These are phyloP conservation scores for Thraustotheca clavata DNA, from an alignment of 352 stramenopile genomes.

Conservation along the genomic window DNA sequence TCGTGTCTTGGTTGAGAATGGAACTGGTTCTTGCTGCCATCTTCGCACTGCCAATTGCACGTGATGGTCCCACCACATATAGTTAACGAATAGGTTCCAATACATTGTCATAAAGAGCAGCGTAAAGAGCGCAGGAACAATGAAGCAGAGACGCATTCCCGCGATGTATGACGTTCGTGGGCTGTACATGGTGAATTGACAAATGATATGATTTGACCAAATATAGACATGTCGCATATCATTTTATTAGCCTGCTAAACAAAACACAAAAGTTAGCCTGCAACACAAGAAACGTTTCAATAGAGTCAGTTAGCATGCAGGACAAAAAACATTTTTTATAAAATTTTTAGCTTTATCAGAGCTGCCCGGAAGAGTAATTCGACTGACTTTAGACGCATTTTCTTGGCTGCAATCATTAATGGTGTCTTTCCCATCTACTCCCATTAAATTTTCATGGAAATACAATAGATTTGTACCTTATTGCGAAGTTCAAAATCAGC, in stretches of 20 bases:
- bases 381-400: not conserved
- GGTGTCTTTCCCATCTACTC: not conserved
- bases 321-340: conserved; percentile 10
- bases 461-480: not conserved
- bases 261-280: no score
- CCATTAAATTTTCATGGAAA: not conserved
- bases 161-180: not conserved
- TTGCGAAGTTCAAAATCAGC: not conserved
- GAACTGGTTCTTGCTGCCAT: not conserved
- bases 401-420: not conserved
- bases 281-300: not conserved
- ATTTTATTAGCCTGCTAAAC: not conserved
- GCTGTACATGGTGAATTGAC: not conserved
- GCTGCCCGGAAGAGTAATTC: not conserved
- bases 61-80: not conserved
- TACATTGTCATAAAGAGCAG: not conserved
- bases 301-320: no score
- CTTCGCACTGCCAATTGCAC: not conserved
- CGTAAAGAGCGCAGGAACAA: not conserved
- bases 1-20: not conserved
- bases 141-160: not conserved
- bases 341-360: not conserved
- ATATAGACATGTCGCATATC: not conserved
- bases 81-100: not conserved
- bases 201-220: not conserved